Evolutionary conservation across 306 rosid genomes (phyloP).

Genomic region (Dryas drummondii): DNA sequence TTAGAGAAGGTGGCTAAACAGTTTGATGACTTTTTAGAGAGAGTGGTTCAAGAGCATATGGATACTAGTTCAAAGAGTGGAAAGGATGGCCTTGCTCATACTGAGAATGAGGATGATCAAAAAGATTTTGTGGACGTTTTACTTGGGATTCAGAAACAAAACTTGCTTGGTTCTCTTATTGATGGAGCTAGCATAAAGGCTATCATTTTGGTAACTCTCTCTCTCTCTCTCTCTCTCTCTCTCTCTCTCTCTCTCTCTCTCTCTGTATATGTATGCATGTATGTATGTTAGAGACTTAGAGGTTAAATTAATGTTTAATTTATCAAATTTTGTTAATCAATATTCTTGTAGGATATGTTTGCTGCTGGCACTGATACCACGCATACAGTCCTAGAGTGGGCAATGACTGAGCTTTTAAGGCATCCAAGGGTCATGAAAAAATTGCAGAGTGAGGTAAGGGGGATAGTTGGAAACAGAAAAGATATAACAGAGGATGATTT

Average conservation of each 20-base stretch:
- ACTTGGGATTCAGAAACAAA: conserved; percentile 37
- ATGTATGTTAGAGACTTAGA: not conserved
- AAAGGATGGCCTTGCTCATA: not conserved
- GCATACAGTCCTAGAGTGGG: conserved; percentile 11
- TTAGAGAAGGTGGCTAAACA: conserved; percentile 39
- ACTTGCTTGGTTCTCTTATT: conserved; percentile 37
- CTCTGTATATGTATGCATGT: too few relatives aligned
- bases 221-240: not conserved
- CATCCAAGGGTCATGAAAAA: conserved; percentile 16
- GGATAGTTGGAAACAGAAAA: not conserved
- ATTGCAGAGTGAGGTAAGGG: conserved; percentile 18
- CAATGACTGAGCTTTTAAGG: conserved; percentile 19
- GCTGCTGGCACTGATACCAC: conserved; percentile 19
- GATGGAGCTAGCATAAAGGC: conserved; percentile 41
- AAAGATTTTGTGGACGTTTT: conserved; percentile 52
- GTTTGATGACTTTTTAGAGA: conserved; percentile 44
- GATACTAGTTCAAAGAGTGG: not conserved
- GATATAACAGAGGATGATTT: conserved; percentile 8
- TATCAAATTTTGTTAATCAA: not conserved
- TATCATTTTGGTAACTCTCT: conserved; percentile 35
- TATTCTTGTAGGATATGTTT: conserved; percentile 8
- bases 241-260: too few relatives aligned
- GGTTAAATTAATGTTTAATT: not conserved
- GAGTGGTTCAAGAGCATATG: conserved; percentile 46
- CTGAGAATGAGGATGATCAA: conserved; percentile 7